phyloP scores from a whole-genome alignment of 129 eudicot species.

The Gnaphalium uliginosum region DNA sequence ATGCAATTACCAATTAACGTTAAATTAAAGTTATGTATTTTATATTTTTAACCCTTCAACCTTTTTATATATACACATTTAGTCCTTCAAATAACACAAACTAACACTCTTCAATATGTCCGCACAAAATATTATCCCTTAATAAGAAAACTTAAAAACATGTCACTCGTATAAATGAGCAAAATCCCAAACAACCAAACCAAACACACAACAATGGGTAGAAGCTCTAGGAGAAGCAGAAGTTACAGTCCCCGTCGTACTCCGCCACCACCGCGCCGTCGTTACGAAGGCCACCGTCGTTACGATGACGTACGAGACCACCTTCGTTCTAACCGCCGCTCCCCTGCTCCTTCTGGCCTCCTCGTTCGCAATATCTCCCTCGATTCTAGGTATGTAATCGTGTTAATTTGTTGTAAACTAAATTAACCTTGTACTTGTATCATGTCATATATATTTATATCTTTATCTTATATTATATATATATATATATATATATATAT shows the following conservation, averaged over 20 bases:
- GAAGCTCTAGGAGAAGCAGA: conserved; percentile 40
- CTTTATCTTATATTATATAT: neutral
- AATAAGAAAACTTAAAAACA: too few species aligned
- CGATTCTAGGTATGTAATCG: conserved; percentile 52
- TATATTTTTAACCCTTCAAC: too few species aligned
- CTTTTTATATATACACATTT: too few species aligned
- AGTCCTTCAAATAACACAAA: too few species aligned
- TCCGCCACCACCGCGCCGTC: conserved; percentile 46
- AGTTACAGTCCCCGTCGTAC: conserved; percentile 60
- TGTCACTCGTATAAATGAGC: too few species aligned
- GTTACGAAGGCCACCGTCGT: conserved; percentile 35
- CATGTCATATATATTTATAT: neutral
- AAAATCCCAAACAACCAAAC: too few species aligned
- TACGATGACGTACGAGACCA: conserved; percentile 57
- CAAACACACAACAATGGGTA: neutral
- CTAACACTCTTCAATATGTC: too few species aligned
- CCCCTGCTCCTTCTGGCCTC: conserved; percentile 79
- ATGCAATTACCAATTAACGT: too few species aligned
- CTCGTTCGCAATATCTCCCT: conserved; percentile 93
- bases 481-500: too few species aligned
- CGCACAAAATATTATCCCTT: too few species aligned
- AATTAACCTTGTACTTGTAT: neutral
- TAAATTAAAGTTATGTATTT: too few species aligned
- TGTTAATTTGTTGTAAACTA: neutral
- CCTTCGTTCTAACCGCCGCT: conserved; percentile 42